Evolutionary conservation across 345 rosid species (phyloP), one percentile per base, ranked within the genome.

Genomic region (Bruguiera parviflora): DNA sequence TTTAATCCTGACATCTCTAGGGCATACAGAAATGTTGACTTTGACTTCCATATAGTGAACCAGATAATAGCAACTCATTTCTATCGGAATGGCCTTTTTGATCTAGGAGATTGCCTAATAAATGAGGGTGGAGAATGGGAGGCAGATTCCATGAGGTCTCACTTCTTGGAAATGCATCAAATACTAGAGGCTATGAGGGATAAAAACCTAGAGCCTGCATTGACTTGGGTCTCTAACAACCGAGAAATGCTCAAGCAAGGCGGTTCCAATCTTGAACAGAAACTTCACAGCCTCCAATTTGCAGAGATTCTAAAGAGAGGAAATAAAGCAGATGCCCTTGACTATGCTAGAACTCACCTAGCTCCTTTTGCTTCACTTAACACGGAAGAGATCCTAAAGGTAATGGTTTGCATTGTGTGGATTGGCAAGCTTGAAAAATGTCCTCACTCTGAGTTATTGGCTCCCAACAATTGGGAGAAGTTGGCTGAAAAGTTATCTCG

Each of bases 81-180:
- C 46, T 89, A 94, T 76, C 77, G 77, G 76, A 85, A 84, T 60
- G 96, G 97, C 27, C 80, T 86, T 79, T 89, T 94, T 77, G 93
- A 92, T 71, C 67, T 88, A 24, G 96, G 97, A 53, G 96, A 94
- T 77, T 86, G 83, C 80, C 74, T 91, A 16, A 74, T 80, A 64
- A 77, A 72, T 61, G 97, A 92, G 70, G 84, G 89, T 75, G 84
- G 76, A 60, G 88, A 78, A 75, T 75, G 86, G 20, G 86, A 78
- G 73, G 83, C 75, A 13, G 61, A 63, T 59, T 69, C 61, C 67
- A 58, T 72, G 29, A 84, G 79, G 75, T 84, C 85, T 67, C 89
- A 84, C 46, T 89, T 77, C 64, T 58, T 85, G 63, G 88, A 89
- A 75, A 63, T 89, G 77, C 71, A 81, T 71, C 82, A 68, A 65